Base-by-base conservation (phyloP, 2,329 filamentous ascomycete species). In the Pseudocercospora fijiensis region DNA sequence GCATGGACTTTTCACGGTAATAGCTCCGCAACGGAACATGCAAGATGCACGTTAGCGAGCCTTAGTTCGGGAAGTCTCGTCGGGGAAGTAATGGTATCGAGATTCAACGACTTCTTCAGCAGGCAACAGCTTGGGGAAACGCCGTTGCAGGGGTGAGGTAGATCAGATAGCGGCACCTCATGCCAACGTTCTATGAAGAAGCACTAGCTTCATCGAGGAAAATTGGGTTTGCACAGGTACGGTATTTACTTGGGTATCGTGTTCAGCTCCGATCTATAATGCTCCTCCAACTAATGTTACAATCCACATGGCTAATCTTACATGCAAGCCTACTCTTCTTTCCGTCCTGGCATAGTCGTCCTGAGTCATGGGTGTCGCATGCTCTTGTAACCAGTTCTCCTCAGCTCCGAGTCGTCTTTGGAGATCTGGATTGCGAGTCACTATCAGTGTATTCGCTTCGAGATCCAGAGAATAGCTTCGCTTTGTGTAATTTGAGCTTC, bases 401-500 rank as follows among this genome's bases (percentile, higher is more conserved):
- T 99, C 95, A 57, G 90, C 86, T 7, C 85, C 89, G n/a, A 98
- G 79, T 58, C 88, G 84, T 63, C 80, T 80, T 77, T 91, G 91
- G 70, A 99, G 77, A 0, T 81, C 84, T 24, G 88, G 81, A 72
- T 98, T 89, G 22, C 82, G 82, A 0, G 95, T 99, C 4, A 97
- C 86, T 27, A 99, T 89, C 63, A 97, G 77, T 0, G 91, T 90
- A 33, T 96, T 95, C 0, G 90, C 90, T 76, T 99, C 95, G 1
- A 99, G 83, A 77, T 99, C 95, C 47, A 97, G 85, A 45, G 89
- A 89, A 78, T 99, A 98, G 74, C 91, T 96, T 53, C 95, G 84
- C 76, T 95, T 93, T 0, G 95, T 99, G 77, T 98, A 99, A 75
- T 99, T 99, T 9, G 90, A 95, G 74, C 91, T 96, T 1, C 95